phyloP scores from a whole-genome alignment of 2,329 filamentous ascomycete species.

The Pseudopyrenochaeta lycopersici region DNA sequence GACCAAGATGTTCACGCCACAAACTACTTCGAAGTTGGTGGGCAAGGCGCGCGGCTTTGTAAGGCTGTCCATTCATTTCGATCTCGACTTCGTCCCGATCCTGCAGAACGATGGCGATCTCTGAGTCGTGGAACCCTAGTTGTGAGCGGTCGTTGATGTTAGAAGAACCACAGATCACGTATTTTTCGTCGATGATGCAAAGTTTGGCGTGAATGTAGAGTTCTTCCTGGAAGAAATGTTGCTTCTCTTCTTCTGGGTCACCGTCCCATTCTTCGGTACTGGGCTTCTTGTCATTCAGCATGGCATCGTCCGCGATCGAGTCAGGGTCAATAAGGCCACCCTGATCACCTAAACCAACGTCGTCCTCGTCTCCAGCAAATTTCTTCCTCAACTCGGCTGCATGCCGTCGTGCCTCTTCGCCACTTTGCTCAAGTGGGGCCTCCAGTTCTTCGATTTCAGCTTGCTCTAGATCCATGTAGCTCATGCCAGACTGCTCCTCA shows the following conservation, averaged over 20 bases:
- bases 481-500: conserved; percentile 82
- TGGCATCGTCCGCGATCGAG: conserved; percentile 79
- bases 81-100: conserved; percentile 77
- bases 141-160: conserved; percentile 94
- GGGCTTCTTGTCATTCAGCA: conserved; percentile 73
- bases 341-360: conserved; percentile 50
- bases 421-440: conserved; percentile 50
- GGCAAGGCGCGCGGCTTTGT: conserved; percentile 81
- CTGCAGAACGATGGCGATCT: conserved; percentile 89
- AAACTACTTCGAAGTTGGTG: conserved; percentile 81
- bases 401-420: conserved; percentile 52
- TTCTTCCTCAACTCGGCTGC: conserved; percentile 57
- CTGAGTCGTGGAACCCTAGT: conserved; percentile 87
- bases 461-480: conserved; percentile 85
- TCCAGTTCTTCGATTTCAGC: conserved; percentile 91
- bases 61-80: conserved; percentile 80
- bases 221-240: conserved; percentile 94
- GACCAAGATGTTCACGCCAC: conserved; percentile 89
- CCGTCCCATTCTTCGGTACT: conserved; percentile 81
- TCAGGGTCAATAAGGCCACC: conserved; percentile 64
- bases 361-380: conserved; percentile 55
- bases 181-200: conserved; percentile 85
- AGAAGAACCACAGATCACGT: conserved; percentile 84
- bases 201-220: conserved; percentile 95
- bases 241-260: conserved; percentile 75